A percentile compares a stretch with the other conserved stretches of the same genome.
Evolutionary conservation across 164 flowering plant species (phyloP).

Genomic region (Macadamia tetraphylla): DNA sequence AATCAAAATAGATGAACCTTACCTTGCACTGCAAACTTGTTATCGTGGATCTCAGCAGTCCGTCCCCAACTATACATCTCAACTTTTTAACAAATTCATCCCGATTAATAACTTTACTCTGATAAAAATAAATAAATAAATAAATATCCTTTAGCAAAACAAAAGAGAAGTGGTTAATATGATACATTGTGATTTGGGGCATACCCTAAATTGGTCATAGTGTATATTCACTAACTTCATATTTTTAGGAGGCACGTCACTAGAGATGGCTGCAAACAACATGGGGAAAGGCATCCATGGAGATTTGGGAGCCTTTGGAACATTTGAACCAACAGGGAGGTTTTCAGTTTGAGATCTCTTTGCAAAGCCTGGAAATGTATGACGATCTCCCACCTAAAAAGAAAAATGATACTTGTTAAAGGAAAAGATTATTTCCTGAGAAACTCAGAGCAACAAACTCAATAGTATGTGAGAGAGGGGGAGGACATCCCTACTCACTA

Average conservation of each 20-base stretch:
- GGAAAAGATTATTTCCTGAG: too few species aligned
- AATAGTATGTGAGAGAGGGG: too few species aligned
- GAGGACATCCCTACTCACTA: neutral
- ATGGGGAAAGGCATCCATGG: slow-evolving; percentile 92
- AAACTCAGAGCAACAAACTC: too few species aligned
- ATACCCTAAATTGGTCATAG: slow-evolving; percentile 58
- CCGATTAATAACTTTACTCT: slow-evolving; percentile 53
- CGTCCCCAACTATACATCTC: slow-evolving; percentile 74
- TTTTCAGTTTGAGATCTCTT: slow-evolving; percentile 5
- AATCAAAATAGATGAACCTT: neutral
- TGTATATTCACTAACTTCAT: slow-evolving; percentile 43
- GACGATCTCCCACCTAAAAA: slow-evolving; percentile 20
- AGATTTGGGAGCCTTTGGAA: slow-evolving; percentile 44
- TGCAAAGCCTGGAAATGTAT: slow-evolving; percentile 8
- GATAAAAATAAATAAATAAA: neutral
- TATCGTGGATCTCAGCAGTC: slow-evolving; percentile 59
- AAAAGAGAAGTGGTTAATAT: neutral
- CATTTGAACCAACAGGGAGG: slow-evolving; percentile 19
- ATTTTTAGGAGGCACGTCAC: slow-evolving; percentile 35
- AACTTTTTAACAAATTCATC: slow-evolving; percentile 62
- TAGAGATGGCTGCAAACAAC: slow-evolving; percentile 67
- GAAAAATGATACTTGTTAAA: too few species aligned
- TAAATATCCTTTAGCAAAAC: neutral
- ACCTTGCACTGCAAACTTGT: slow-evolving; percentile 63
- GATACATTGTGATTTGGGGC: neutral